Evolutionary conservation across 495 filamentous ascomycete species (phyloP), one percentile per base, ranked within the genome.

Genomic region (Extremus antarcticus): DNA sequence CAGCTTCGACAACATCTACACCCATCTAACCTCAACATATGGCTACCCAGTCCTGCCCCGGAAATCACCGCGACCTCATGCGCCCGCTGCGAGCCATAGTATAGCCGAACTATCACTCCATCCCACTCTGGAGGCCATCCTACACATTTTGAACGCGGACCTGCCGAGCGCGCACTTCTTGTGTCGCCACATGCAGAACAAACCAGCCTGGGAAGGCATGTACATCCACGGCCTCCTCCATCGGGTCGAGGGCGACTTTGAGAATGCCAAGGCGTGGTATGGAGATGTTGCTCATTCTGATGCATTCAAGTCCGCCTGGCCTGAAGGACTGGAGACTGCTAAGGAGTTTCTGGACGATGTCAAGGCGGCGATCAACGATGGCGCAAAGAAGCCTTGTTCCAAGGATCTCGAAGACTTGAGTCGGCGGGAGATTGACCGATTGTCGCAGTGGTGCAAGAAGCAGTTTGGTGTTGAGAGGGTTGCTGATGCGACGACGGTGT

Each of bases 101-200:
- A 76, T 76, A 53, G 49, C 73, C 17, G 50, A 62, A 13, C 59
- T 73, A 2, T 59, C 56, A n/a, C 54, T 75, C 3, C 73, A 76
- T 50, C 73, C 73, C 1, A 68, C 68, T 16, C 65, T 74, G 22
- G 74, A 77, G 62, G 55, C 70, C 0, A 61, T 68, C n/a, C 67
- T 76, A 9, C 74, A 75, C 56, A 66, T 75, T 56, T 63, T 75
- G 21, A 75, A 76, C 62, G 54, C 57, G 46, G 73, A 76, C 58
- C 67, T 75, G 2, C 59, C 71, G 0, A 66, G 64, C 50, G 74
- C 73, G 3, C 73, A 76, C 58, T 76, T 76, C 59, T 67, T 76
- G 4, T 60, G 74, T 46, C 66, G 73, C 1, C 68, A 76, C 55
- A 76, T 76, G 73, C 69, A 74, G 60, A 66, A 66, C 19, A 54